Base-by-base conservation (phyloP, 83 land plant genomes). In the Thuja plicata region DNA sequence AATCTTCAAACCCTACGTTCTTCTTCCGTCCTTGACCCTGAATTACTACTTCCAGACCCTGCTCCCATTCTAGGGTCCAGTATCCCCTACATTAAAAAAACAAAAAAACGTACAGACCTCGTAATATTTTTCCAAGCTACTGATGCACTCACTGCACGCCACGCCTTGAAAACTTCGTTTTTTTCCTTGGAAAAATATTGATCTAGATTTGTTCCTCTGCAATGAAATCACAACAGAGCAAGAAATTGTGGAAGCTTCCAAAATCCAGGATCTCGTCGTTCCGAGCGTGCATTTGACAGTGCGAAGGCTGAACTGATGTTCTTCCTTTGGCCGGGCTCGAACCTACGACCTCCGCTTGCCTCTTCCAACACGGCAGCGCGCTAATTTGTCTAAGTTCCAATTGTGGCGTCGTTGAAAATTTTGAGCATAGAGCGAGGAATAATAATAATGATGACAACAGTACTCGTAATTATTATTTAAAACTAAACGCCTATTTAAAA, bases 371-470 rank as follows among this genome's bases (percentile, higher is more conserved):
- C 48, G 84, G 6, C 84, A 81, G 40, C 32, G 50, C 24, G 50
- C 30, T 41, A 19, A 7, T 80, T 66, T 66, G 50, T 81, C 46
- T 81, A 41, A n/a, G 50, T 41, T 81, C 50, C 84, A 41, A 45
- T 81, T 11, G 84, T 43, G 84, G 50, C 84, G 40, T 81, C 84
- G 84, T 81, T 81, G 84, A 81, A 81, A 41, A 81, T 41, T 16
- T 8, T 10, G 84, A 43, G 50, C n/a, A 24, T 8, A 66, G 73
- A 66, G 30, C 73, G 73, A 27, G 73, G 50, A 81, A 45, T 41
- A 12, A 45, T 24, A 41, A 81, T 81, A 43, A 45, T 41, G 48
- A 81, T 41, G 32, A 81, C 48, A 46, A 81, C 73, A 66, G n/a
- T 37, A 8, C 27, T 16, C 13, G 16, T 43, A 1, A 35, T 81